Conservation (phyloP, 345 rosid species). For the Eucalyptus regnans region DNA sequence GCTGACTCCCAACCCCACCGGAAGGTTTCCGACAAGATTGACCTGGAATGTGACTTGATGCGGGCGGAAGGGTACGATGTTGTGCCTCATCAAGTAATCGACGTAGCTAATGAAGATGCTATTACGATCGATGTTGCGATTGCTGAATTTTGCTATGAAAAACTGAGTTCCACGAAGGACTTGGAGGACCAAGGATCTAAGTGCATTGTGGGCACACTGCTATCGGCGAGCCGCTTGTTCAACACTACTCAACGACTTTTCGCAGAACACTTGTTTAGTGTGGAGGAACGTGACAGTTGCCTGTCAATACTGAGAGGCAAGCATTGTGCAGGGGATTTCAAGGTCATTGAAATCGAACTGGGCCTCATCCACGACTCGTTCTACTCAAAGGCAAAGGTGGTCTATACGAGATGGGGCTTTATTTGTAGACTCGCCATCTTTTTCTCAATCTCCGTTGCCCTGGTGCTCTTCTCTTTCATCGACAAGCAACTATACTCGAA, state of each 20-base stretch:
- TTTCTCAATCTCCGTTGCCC: neutral
- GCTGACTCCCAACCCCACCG: neutral
- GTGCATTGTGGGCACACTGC: neutral
- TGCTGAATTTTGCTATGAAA: neutral
- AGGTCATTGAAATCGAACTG: conserved; percentile 24
- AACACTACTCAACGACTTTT: neutral
- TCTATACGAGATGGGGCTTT: neutral
- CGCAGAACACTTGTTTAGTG: neutral
- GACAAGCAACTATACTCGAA: neutral
- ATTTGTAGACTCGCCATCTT: conserved; percentile 1
- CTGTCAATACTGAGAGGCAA: neutral
- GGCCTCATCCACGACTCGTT: conserved; percentile 25
- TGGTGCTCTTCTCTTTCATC: neutral
- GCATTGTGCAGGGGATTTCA: neutral
- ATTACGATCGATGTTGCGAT: neutral
- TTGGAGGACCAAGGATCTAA: neutral
- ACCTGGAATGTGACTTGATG: neutral
- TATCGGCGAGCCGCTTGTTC: neutral
- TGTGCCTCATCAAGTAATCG: neutral
- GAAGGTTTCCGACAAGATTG: neutral
- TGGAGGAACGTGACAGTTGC: neutral
- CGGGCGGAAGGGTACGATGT: neutral
- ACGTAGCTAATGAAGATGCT: neutral
- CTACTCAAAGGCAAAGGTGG: conserved; percentile 29
- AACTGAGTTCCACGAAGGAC: neutral